Conservation (phyloP, 345 rosid genomes). For the Eutrema yunnanense region DNA sequence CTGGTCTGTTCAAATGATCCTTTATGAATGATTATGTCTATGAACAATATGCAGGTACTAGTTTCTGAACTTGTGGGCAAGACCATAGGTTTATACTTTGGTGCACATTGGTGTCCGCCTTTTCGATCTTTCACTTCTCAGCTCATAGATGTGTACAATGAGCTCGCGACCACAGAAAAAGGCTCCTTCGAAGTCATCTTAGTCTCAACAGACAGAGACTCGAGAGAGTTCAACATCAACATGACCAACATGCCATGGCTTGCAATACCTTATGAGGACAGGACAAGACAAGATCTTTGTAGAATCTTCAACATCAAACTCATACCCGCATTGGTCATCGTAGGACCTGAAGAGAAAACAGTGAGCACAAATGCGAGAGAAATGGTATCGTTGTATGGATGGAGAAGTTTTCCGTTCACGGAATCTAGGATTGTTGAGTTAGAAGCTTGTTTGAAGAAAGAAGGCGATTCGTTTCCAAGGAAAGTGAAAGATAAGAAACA, state of each 20-base stretch:
- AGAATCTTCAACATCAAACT: constrained; percentile 63
- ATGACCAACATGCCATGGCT: constrained; percentile 69
- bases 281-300: constrained; percentile 54
- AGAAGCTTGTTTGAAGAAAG: constrained; percentile 46
- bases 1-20: neutral
- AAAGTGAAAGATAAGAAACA: constrained; percentile 54
- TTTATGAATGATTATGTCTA: neutral
- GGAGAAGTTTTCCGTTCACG: constrained; percentile 62
- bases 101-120: constrained; percentile 80
- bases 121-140: constrained; percentile 59
- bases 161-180: constrained; percentile 29
- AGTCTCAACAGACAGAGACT: constrained; percentile 65
- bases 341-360: constrained; percentile 64
- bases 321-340: constrained; percentile 59
- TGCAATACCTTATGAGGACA: constrained; percentile 66
- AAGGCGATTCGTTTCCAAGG: constrained; percentile 58
- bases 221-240: constrained; percentile 46
- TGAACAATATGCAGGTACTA: constrained; percentile 32
- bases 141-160: constrained; percentile 50
- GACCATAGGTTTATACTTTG: constrained; percentile 71
- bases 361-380: constrained; percentile 50
- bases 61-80: constrained; percentile 61
- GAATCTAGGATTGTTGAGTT: constrained; percentile 48
- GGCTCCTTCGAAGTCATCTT: constrained; percentile 49
- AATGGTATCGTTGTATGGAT: constrained; percentile 55